Base-by-base conservation (phyloP, 108 stramenopile genomes). In the Fragilaria radians region DNA sequence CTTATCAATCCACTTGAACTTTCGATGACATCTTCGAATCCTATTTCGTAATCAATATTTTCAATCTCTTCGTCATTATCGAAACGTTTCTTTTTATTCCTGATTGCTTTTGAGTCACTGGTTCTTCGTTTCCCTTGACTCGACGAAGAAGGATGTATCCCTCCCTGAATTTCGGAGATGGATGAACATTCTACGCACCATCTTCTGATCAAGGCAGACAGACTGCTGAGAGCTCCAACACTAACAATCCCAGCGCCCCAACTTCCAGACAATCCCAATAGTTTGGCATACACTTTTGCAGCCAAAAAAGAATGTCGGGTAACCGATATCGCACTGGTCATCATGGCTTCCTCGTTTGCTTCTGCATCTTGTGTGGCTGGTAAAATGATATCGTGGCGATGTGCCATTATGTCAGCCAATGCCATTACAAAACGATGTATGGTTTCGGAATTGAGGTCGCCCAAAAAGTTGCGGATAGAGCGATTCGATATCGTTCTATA, bases 181-280 rank as follows among this genome's bases (percentile, higher is more conserved):
- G n/a, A n/a, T n/a, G 22, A 11, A 45, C 69, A 76, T 57, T 86
- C 83, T n/a, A 74, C 63, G 2, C 76, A 63, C 84, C 84, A 93
- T 25, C 85, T 56, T 51, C 78, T 46, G 11, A 87, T 57, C 63
- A 87, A 58, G 24, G 81, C 84, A 0, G 71, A 29, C 66, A 93
- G 33, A 7, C 72, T 68, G 11, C 71, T 72, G 4, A 89, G 28
- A 24, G 79, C 74, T 3, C 78, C 74, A 0, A 79, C 57, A 54
- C 85, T 84, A 0, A 93, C 64, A 27, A 93, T 59, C 0, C 88
- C 87, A 31, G 76, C 71, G 0, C 81, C 87, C 66, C 82, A 76
- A 4, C 86, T 79, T 22, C 88, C 91, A 19, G 72, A 67, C 17
- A 72, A 62, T 2, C 67, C 70, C 0, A 87, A 32, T 25, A 89